Base-by-base conservation (phyloP, 169 alveolate genomes). In the Babesia caballi region DNA sequence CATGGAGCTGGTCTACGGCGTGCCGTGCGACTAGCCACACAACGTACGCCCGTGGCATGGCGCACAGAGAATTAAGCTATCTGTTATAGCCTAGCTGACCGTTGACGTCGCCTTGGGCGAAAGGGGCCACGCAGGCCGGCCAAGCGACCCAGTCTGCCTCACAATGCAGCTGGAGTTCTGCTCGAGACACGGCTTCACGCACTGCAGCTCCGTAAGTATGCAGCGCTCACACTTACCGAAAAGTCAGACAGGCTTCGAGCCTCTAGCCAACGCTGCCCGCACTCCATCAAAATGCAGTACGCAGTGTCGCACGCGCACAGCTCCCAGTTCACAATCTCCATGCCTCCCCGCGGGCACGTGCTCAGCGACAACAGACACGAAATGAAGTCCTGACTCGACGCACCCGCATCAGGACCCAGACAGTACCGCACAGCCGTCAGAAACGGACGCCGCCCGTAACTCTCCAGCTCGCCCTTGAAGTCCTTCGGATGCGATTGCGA, bases 301-400 rank as follows among this genome's bases (percentile, higher is more conserved):
- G 40, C 47, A 12, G 87, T 60, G 59, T 78, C 74, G 32, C 87
- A 78, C 12, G 53, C 82, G 32, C 87, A 78, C 14, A 54, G 57
- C 50, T 69, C 74, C 83, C 83, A 69, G 71, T 78, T 57, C 14
- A 78, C 76, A 0, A 53, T 40, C 14, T 53, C 58, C 53, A 56
- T 27, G 42, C 69, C 54, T 8, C 42, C 47, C 36, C 57, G 21
- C 6, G 68, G 60, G 76, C 87, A 78, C 28, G 71, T 17, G 51
- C 41, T 78, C 52, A 40, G 46, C n/a, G 80, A 51, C 21, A 69
- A 23, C 23, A 78, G 23, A 46, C 87, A 78, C 17, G 54, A 11
- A 19, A 78, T 27, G 41, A 78, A 78, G 40, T 67, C 76, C 28
- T 61, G 66, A 33, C 82, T 56, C 36, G 74, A 44, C 14, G 30